These are phyloP conservation scores for Aspergillus melleus DNA, from an alignment of 2,329 filamentous ascomycete species.

Conservation along the genomic window DNA sequence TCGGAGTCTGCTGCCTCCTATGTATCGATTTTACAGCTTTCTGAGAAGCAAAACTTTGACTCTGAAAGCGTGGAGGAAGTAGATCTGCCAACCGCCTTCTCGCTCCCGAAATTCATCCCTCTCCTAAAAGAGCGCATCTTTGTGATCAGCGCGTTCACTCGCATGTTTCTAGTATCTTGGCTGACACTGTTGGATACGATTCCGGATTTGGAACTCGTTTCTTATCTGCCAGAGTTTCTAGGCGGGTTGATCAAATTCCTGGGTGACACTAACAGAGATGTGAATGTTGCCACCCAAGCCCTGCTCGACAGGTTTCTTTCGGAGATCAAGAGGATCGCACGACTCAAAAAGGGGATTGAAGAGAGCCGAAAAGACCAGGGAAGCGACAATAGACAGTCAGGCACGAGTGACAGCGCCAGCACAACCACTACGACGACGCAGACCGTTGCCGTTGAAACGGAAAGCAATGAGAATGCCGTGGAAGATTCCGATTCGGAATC, in stretches of 20 bases:
- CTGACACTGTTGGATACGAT: slow-evolving; percentile 93
- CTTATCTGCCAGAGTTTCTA: slow-evolving; percentile 87
- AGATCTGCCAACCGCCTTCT: slow-evolving; percentile 83
- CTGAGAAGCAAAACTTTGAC: slow-evolving; percentile 50
- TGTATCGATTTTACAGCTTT: slow-evolving; percentile 77
- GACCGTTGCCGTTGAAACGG: slow-evolving; percentile 35
- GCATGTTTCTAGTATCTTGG: slow-evolving; percentile 95
- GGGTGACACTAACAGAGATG: slow-evolving; percentile 85
- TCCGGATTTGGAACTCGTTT: slow-evolving; percentile 90
- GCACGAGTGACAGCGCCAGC: slow-evolving; percentile 68
- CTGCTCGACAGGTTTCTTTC: slow-evolving; percentile 86
- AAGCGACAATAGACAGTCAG: slow-evolving; percentile 68
- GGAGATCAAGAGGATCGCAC: slow-evolving; percentile 92
- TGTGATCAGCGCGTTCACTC: slow-evolving; percentile 90
- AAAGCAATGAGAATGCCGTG: slow-evolving; percentile 57
- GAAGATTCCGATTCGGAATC: slow-evolving; percentile 47
- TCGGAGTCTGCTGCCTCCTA: slow-evolving; percentile 94
- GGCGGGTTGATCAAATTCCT: slow-evolving; percentile 88
- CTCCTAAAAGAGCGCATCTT: slow-evolving; percentile 91
- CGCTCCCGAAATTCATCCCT: slow-evolving; percentile 85
- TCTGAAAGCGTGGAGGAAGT: slow-evolving; percentile 38
- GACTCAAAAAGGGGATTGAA: slow-evolving; percentile 86
- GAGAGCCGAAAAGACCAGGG: slow-evolving; percentile 74
- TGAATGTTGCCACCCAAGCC: slow-evolving; percentile 88
- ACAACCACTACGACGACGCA: slow-evolving; percentile 54